phyloP scores from a whole-genome alignment of 1,139 yeast genomes.

The Pneumocystis oryctolagi region DNA sequence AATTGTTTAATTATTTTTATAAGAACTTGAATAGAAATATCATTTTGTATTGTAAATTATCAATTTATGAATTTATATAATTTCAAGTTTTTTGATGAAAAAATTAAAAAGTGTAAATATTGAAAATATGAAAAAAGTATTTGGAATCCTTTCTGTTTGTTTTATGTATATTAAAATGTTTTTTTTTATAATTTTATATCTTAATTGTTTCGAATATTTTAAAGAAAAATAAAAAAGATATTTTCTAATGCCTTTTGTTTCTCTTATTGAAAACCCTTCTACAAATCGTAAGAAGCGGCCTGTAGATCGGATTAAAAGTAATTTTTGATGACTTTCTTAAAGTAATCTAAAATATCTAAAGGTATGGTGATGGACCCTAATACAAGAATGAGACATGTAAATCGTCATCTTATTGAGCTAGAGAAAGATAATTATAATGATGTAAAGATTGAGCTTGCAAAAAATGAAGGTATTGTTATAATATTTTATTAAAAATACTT shows the following conservation, averaged over 20 bases:
- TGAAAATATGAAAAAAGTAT: too few relatives aligned
- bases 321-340: background rate
- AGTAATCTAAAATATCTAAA: background rate
- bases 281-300: background rate
- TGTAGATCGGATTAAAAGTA: background rate
- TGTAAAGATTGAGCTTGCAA: slow-evolving; percentile 28
- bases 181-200: too few relatives aligned
- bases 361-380: background rate
- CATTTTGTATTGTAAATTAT: too few relatives aligned
- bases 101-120: too few relatives aligned
- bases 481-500: slow-evolving; percentile 14
- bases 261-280: background rate
- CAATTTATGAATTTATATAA: too few relatives aligned
- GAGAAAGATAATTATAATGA: slow-evolving; percentile 28
- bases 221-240: background rate
- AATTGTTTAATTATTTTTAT: too few relatives aligned
- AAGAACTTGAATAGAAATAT: too few relatives aligned
- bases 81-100: too few relatives aligned
- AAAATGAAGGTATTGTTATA: slow-evolving; percentile 5
- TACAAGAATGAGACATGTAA: slow-evolving; percentile 16
- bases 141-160: too few relatives aligned
- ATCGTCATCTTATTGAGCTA: slow-evolving; percentile 26
- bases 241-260: background rate
- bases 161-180: too few relatives aligned
- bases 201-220: too few relatives aligned